Evolutionary conservation across 2,329 filamentous ascomycete species (phyloP).

Genomic region (Nemania serpens): DNA sequence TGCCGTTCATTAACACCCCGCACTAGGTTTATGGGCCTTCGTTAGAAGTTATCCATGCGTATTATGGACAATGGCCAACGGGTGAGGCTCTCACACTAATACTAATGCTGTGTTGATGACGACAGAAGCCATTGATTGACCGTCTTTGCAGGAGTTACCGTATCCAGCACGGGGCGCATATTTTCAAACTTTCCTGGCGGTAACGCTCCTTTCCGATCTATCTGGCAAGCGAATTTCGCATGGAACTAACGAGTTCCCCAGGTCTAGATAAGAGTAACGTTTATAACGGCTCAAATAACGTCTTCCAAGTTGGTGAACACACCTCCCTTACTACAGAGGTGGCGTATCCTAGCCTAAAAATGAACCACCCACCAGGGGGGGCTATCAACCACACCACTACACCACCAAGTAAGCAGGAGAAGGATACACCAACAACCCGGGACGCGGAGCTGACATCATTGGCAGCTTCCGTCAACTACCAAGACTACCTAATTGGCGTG

Average conservation of each 20-base stretch:
- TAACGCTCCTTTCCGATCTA: neutral
- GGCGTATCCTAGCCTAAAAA: constrained; percentile 35
- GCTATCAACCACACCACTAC: constrained; percentile 55
- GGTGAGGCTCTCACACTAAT: constrained; percentile 27
- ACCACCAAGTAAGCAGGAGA: constrained; percentile 41
- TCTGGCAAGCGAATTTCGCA: neutral
- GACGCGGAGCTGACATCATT: neutral
- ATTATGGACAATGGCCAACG: constrained; percentile 55
- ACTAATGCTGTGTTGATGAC: neutral
- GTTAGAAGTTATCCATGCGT: constrained; percentile 55
- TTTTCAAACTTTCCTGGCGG: constrained; percentile 56
- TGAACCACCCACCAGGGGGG: constrained; percentile 53
- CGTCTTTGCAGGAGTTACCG: constrained; percentile 48
- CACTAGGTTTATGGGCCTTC: constrained; percentile 44
- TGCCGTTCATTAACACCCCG: neutral
- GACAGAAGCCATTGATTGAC: neutral
- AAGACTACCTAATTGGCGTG: constrained; percentile 55
- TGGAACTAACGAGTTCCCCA: constrained; percentile 13
- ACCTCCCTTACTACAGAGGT: constrained; percentile 32
- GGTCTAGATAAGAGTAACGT: constrained; percentile 54
- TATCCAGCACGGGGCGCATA: constrained; percentile 53
- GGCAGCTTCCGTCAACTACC: constrained; percentile 49
- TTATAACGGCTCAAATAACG: constrained; percentile 40
- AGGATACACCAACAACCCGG: neutral
- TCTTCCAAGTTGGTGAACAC: constrained; percentile 50